A percentile compares a stretch with the other conserved stretches of the same genome.
phyloP scores from a whole-genome alignment of 202 grass and related monocot genomes.

The Alloteropsis angusta region DNA sequence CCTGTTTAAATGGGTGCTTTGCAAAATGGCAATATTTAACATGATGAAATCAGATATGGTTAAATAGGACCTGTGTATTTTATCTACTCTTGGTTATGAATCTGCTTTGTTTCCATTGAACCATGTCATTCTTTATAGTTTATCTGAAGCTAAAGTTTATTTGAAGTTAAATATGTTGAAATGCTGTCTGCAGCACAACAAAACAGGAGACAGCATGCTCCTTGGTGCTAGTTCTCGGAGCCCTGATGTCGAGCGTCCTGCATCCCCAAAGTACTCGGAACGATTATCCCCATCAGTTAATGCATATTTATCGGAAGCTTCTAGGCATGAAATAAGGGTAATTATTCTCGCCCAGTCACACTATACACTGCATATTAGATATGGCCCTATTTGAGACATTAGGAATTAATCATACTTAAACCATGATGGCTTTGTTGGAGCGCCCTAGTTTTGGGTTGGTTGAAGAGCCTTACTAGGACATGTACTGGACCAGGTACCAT shows the following conservation, averaged over 20 bases:
- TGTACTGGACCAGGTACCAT: neutral
- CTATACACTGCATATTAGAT: neutral
- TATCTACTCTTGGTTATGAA: neutral
- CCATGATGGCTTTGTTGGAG: conserved; percentile 14
- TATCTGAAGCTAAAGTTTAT: no score
- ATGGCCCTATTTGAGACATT: neutral
- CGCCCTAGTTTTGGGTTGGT: neutral
- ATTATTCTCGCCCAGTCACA: neutral
- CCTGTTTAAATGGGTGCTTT: neutral
- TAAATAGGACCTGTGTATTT: neutral
- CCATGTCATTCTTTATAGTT: no score
- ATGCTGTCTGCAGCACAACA: conserved; percentile 73
- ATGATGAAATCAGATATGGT: neutral
- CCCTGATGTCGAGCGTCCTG: conserved; percentile 71
- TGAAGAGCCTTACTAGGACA: neutral
- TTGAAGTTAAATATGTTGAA: conserved; percentile 17
- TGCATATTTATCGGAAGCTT: conserved; percentile 85
- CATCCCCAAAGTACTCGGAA: conserved; percentile 95
- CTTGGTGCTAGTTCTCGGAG: conserved; percentile 87
- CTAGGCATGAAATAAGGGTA: conserved; percentile 98
- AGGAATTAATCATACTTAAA: neutral
- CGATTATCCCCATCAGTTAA: conserved; percentile 87
- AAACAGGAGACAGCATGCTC: conserved; percentile 70
- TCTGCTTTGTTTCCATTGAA: conserved; percentile 10
- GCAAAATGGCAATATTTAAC: neutral